Conservation (phyloP, 2,329 filamentous ascomycete genomes). For the Claviceps quebecensis region DNA sequence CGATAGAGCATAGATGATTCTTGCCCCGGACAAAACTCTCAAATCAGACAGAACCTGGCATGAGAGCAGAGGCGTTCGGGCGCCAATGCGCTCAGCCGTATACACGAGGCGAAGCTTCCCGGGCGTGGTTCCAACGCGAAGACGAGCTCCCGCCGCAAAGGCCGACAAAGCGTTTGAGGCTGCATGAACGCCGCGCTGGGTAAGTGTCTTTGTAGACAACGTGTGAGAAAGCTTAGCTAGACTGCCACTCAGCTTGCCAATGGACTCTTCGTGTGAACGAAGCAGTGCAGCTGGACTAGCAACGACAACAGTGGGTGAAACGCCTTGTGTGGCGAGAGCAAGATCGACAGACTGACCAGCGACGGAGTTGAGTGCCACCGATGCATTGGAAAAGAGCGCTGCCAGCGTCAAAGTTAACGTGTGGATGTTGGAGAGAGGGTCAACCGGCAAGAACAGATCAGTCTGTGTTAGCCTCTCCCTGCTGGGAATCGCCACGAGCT, state of each 20-base stretch:
- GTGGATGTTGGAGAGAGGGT: conserved; percentile 67
- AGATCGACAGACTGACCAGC: conserved; percentile 61
- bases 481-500: conserved; percentile 62
- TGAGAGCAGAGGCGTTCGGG: conserved; percentile 48
- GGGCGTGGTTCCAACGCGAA: conserved; percentile 44
- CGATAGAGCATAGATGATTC: conserved; percentile 75
- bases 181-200: conserved; percentile 56
- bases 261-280: conserved; percentile 50
- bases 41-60: conserved; percentile 64
- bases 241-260: conserved; percentile 43
- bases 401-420: conserved; percentile 67
- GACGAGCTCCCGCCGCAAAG: conserved; percentile 42
- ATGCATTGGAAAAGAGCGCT: conserved; percentile 72
- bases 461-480: conserved; percentile 57
- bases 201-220: conserved; percentile 55
- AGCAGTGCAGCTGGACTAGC: conserved; percentile 61
- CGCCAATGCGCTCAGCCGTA: conserved; percentile 58
- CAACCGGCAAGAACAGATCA: conserved; percentile 76
- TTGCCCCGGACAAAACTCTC: conserved; percentile 64
- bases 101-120: conserved; percentile 73
- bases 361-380: conserved; percentile 78
- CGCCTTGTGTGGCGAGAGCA: conserved; percentile 53
- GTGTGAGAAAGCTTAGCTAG: conserved; percentile 56
- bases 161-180: conserved; percentile 36
- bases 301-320: conserved; percentile 72